These are phyloP conservation scores for Irpex lacteus DNA, from an alignment of 1,284 basidiomycete species.

Conservation along the genomic window DNA sequence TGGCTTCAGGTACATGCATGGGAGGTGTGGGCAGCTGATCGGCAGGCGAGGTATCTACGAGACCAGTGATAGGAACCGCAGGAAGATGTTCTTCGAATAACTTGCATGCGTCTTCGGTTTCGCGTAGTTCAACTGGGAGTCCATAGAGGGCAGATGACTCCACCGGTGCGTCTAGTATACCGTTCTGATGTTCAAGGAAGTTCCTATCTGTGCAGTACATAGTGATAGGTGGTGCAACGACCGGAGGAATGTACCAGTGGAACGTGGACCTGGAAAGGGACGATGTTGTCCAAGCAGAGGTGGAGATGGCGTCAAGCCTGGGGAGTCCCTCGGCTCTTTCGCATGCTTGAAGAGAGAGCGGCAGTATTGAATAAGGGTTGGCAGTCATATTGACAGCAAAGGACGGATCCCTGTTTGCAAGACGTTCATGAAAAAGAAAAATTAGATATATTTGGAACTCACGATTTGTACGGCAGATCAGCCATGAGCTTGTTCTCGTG, in stretches of 20 bases:
- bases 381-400: conserved; percentile 47
- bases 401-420: conserved; percentile 47
- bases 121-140: conserved; percentile 66
- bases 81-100: conserved; percentile 56
- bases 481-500: conserved; percentile 43
- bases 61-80: conserved; percentile 63
- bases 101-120: conserved; percentile 56
- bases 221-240: conserved; percentile 81
- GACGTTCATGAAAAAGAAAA: conserved; percentile 14
- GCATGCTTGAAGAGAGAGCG: conserved; percentile 31
- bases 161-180: conserved; percentile 60
- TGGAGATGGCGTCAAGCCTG: conserved; percentile 60
- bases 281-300: conserved; percentile 66
- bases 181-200: conserved; percentile 73
- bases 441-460: conserved; percentile 25
- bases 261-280: conserved; percentile 79
- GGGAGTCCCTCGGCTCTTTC: conserved; percentile 46
- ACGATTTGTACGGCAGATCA: conserved; percentile 46
- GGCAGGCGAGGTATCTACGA: conserved; percentile 65
- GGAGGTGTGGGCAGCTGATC: conserved; percentile 82
- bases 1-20: conserved; percentile 94
- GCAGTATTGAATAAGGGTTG: conserved; percentile 29
- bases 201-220: conserved; percentile 76
- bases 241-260: conserved; percentile 81
- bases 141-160: conserved; percentile 85